phyloP scores from a whole-genome alignment of 768 basidiomycete genomes.

The Naganishia vishniacii region DNA sequence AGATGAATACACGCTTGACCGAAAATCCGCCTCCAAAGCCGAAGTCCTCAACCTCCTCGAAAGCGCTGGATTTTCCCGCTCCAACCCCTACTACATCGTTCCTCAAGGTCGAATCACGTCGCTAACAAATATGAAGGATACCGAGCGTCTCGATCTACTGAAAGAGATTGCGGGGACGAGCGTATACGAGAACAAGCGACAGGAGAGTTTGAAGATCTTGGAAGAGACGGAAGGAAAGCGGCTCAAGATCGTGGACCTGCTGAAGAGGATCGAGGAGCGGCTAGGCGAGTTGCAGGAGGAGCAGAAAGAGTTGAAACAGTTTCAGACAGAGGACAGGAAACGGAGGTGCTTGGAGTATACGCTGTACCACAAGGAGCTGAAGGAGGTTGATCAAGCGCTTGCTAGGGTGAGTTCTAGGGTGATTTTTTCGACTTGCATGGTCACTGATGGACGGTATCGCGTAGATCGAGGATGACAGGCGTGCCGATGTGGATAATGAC shows the following conservation, averaged over 20 bases:
- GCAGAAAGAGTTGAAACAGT: constrained; percentile 95
- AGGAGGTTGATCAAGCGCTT: constrained; percentile 77
- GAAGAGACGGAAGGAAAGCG: constrained; percentile 83
- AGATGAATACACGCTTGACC: constrained; percentile 95
- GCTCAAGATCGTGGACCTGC: constrained; percentile 78
- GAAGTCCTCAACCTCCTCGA: constrained; percentile 97
- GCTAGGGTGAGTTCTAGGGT: constrained; percentile 60
- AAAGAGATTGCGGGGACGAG: constrained; percentile 98
- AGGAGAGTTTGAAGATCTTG: constrained; percentile 94
- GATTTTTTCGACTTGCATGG: neutral
- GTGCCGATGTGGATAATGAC: constrained; percentile 73
- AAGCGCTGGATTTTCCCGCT: constrained; percentile 92
- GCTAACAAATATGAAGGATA: constrained; percentile 93
- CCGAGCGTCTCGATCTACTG: constrained; percentile 83
- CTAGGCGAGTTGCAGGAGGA: constrained; percentile 91
- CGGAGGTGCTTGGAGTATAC: constrained; percentile 91
- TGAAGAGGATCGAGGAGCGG: constrained; percentile 84
- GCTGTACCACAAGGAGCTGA: constrained; percentile 80
- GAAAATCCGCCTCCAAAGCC: constrained; percentile 89
- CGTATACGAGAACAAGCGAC: constrained; percentile 88
- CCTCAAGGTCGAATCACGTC: constrained; percentile 96
- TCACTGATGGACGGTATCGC: neutral
- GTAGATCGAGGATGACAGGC: constrained; percentile 59
- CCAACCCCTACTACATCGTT: constrained; percentile 99
- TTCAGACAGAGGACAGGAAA: constrained; percentile 85